Evolutionary conservation across 129 eudicot genomes (phyloP).

Genomic region (Smallanthus sonchifolius): DNA sequence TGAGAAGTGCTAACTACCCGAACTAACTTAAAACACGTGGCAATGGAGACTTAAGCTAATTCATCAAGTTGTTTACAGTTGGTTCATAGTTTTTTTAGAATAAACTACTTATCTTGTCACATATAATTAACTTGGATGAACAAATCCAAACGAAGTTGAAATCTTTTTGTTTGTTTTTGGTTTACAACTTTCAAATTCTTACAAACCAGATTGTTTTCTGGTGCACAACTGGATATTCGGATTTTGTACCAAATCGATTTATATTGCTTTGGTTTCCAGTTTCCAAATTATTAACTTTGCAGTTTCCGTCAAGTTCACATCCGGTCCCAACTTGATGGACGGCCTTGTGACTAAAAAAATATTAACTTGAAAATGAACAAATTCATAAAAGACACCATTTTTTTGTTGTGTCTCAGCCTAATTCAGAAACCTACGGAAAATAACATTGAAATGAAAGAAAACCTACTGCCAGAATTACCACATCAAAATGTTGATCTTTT

Average conservation of each 20-base stretch:
- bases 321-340: not conserved
- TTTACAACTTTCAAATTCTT: not conserved
- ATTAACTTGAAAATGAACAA: not conserved
- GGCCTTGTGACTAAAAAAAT: not conserved
- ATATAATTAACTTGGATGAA: not conserved
- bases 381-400: not conserved
- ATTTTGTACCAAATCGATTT: not conserved
- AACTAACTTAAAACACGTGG: too few species aligned
- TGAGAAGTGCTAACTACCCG: too few species aligned
- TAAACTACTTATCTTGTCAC: not conserved
- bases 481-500: not conserved
- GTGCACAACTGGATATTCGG: not conserved
- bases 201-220: not conserved
- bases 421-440: not conserved
- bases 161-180: not conserved
- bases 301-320: not conserved
- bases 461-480: not conserved
- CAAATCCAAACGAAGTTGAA: not conserved
- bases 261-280: not conserved
- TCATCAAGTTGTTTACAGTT: too few species aligned
- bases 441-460: not conserved
- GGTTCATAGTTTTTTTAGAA: too few species aligned
- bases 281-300: not conserved
- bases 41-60: too few species aligned
- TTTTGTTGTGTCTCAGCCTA: not conserved